phyloP scores from a whole-genome alignment of 192 early-diverging fungal species.

The Phycomyces blakesleeanus region DNA sequence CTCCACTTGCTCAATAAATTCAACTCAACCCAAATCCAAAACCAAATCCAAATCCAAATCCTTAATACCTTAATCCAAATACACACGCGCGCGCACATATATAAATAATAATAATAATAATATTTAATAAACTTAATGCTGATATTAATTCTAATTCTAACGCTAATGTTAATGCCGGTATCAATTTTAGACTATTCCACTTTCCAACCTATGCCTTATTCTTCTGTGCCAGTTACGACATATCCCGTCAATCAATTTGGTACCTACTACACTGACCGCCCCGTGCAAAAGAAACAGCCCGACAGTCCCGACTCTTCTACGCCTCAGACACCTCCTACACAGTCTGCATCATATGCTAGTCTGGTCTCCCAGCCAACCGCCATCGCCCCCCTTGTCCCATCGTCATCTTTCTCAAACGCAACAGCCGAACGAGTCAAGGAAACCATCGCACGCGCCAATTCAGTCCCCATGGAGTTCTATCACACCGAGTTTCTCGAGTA shows the following conservation, averaged over 20 bases:
- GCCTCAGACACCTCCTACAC: conserved; percentile 7
- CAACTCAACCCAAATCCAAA: no score
- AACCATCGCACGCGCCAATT: conserved; percentile 18
- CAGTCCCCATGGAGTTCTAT: conserved; percentile 22
- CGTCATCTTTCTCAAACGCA: conserved; percentile 1
- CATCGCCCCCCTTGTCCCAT: neutral
- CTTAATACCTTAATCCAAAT: no score
- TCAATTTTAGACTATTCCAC: neutral
- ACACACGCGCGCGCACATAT: no score
- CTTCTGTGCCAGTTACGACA: no score
- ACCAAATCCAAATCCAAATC: no score
- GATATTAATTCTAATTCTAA: no score
- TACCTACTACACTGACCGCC: neutral
- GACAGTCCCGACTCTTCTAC: conserved; percentile 17
- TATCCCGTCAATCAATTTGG: neutral
- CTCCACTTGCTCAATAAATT: no score
- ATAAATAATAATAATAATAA: no score
- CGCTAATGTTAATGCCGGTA: no score
- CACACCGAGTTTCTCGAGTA: conserved; percentile 24
- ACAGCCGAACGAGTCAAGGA: conserved; percentile 18
- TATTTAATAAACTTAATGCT: no score
- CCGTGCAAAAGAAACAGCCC: neutral
- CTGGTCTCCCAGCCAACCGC: neutral
- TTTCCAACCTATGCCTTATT: neutral
- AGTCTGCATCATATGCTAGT: neutral